phyloP scores from a whole-genome alignment of 176 grass and related monocot genomes.

The Urochloa ruziziensis region DNA sequence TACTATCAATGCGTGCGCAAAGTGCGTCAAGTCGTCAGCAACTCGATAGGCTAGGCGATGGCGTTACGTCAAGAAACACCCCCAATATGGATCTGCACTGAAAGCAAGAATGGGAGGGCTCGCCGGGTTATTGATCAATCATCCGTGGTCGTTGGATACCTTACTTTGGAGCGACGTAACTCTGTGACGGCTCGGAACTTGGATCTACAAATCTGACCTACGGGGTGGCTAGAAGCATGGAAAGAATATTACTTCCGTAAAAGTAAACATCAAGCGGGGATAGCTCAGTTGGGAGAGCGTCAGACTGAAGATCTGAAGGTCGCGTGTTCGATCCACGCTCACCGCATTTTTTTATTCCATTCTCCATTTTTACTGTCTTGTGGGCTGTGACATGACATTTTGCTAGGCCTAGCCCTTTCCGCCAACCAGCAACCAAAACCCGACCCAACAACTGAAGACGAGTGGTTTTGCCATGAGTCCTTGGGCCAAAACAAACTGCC shows the following conservation, averaged over 20 bases:
- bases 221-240: too few relatives aligned
- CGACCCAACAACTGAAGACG: too few relatives aligned
- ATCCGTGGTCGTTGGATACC: neutral
- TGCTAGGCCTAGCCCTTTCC: too few relatives aligned
- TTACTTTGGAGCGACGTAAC: neutral
- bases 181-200: neutral
- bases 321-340: conserved; percentile 82
- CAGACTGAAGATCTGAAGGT: conserved; percentile 99
- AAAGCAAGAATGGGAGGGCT: neutral
- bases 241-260: too few relatives aligned
- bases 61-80: neutral
- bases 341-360: conserved; percentile 1
- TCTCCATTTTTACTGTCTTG: too few relatives aligned
- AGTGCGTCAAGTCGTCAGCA: too few relatives aligned
- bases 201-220: neutral
- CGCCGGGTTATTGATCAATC: neutral
- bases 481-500: too few relatives aligned
- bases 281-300: conserved; percentile 97
- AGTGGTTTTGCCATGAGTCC: too few relatives aligned
- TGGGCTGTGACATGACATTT: too few relatives aligned
- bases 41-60: neutral
- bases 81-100: neutral
- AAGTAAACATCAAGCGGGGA: neutral
- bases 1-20: neutral
- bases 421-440: too few relatives aligned